Base-by-base conservation (phyloP, 768 basidiomycete genomes). In the Termitomyces sp. region DNA sequence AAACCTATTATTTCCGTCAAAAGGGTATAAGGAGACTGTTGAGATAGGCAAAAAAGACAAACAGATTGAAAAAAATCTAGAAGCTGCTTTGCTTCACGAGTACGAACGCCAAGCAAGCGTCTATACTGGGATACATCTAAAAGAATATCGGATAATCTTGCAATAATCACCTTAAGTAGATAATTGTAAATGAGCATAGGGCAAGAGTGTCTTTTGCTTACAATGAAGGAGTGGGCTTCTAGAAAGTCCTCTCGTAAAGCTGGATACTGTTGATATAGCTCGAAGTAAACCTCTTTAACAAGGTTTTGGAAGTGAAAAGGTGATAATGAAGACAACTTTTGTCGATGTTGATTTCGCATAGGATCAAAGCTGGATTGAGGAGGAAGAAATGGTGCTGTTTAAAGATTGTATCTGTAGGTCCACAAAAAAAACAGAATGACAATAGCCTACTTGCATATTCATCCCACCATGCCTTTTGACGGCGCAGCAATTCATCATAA, bases 21-120 rank as follows among this genome's bases (percentile, higher is more conserved):
- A 12, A 26, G 14, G 2, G 20, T 26, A 20, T 12, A 10, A 46
- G 20, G 10, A 6, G 1, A 10, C 12, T 2, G 14, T 26, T 30
- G 10, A 20, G 30, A 18, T 16, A 26, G 5, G 35, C 2, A 6
- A 18, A 26, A 26, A 16, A 20, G 9, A 49, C 55, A 43, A 14
- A 62, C 61, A 46, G 28, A 56, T 13, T 62, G 61, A 38, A 62
- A 62, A 14, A 46, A 44, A 49, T 62, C 55, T 10, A 62, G 51
- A 41, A 62, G 51, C 18, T 53, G 43, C 26, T 62, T 58, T 0
- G 61, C 61, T 12, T 56, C 30, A 4, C 9, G 16, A 13, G 41
- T 55, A 5, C 23, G 58, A 36, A 44, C 8, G 0, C 33, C 32
- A 14, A 59, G 35, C 4, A 62, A 44, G 20, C 26, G 14, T n/a